Conservation (phyloP, 2,329 filamentous ascomycete genomes). For the Fusarium aywerte region DNA sequence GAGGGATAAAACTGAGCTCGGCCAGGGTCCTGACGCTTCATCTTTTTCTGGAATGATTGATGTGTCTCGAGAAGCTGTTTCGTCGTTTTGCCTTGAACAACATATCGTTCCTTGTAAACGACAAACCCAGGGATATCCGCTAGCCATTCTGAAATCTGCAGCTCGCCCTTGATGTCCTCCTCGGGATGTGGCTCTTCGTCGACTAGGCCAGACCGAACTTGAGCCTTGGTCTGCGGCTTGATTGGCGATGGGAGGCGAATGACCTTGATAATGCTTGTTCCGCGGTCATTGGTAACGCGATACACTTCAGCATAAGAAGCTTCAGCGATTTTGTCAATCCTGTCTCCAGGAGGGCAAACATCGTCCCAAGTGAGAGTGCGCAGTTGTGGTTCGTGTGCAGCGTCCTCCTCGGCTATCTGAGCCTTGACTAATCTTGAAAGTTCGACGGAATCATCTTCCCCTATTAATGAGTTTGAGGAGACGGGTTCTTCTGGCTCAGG, state of each 20-base stretch:
- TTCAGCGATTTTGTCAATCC: conserved; percentile 72
- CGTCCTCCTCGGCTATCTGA: conserved; percentile 26
- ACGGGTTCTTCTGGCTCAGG: conserved; percentile 4
- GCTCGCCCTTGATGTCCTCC: conserved; percentile 66
- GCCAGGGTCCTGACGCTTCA: conserved; percentile 66
- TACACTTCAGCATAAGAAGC: conserved; percentile 75
- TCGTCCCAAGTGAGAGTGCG: conserved; percentile 66
- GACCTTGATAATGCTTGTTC: conserved; percentile 73
- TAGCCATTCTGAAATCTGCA: conserved; percentile 71
- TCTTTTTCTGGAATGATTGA: conserved; percentile 64
- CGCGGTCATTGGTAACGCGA: conserved; percentile 67
- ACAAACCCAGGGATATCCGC: conserved; percentile 73
- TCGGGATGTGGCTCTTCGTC: conserved; percentile 68
- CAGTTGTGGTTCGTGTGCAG: conserved; percentile 49
- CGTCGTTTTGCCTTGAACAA: conserved; percentile 67
- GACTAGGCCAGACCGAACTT: conserved; percentile 64
- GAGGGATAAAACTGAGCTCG: conserved; percentile 71
- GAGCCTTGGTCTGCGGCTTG: conserved; percentile 66
- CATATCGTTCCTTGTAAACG: conserved; percentile 71
- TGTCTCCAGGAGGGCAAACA: conserved; percentile 63
- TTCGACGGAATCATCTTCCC: conserved; percentile 7
- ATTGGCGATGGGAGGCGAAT: conserved; percentile 69
- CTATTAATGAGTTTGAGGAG: not conserved
- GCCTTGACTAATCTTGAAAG: conserved; percentile 5
- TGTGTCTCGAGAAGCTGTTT: conserved; percentile 68